Conservation (phyloP, 139 green algal species). For the Coelastrella sp. region DNA sequence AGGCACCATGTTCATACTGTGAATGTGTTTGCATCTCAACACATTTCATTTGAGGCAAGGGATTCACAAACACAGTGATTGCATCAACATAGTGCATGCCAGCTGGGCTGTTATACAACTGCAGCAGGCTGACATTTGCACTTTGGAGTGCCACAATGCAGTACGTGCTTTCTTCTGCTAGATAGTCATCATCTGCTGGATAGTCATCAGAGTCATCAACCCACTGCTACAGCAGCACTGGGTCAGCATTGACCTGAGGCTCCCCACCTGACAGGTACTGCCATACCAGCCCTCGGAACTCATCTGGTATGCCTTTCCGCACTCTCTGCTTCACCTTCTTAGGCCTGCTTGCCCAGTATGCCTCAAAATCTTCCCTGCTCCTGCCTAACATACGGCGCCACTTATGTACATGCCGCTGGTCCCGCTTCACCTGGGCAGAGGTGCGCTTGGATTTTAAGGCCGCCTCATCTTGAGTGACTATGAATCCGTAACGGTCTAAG, state of each 20-base stretch:
- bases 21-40: too few relatives aligned
- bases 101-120: too few relatives aligned
- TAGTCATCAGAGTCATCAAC: not conserved
- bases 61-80: too few relatives aligned
- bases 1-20: too few relatives aligned
- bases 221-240: too few relatives aligned
- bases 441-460: not conserved
- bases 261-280: conserved; percentile 71
- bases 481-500: conserved; percentile 55
- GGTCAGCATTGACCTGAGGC: not conserved
- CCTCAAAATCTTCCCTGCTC: conserved; percentile 48
- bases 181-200: not conserved
- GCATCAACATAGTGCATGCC: too few relatives aligned
- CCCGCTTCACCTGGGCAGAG: conserved; percentile 11
- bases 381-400: conserved; percentile 70
- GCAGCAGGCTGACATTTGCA: too few relatives aligned
- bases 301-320: conserved; percentile 77
- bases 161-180: not conserved
- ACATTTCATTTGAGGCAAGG: too few relatives aligned
- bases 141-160: too few relatives aligned
- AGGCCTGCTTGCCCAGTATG: conserved; percentile 52
- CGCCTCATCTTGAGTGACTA: conserved; percentile 30
- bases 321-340: conserved; percentile 71
- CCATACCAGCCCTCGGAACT: conserved; percentile 72
- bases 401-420: conserved; percentile 57